Evolutionary conservation across 2,329 filamentous ascomycete species (phyloP).

Genomic region (Nemania abortiva): DNA sequence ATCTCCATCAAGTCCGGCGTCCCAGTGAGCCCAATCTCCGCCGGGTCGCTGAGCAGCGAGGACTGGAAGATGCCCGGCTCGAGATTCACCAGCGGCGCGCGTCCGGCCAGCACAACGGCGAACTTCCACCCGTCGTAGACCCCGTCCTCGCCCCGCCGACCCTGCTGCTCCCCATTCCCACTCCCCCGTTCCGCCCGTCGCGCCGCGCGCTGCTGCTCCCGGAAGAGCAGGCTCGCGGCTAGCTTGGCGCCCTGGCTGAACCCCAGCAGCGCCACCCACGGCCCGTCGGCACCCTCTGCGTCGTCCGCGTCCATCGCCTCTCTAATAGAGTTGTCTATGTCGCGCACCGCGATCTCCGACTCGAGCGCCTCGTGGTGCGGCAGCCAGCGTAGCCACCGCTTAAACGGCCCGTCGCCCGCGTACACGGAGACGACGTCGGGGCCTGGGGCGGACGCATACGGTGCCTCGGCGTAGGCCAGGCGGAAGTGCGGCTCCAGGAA

Average conservation of each 20-base stretch:
- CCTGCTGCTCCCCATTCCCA: not conserved
- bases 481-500: slow-evolving; percentile 70
- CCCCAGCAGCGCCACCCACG: slow-evolving; percentile 71
- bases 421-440: slow-evolving; percentile 75
- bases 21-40: slow-evolving; percentile 56
- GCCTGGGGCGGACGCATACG: slow-evolving; percentile 72
- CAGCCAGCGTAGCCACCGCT: slow-evolving; percentile 71
- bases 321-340: slow-evolving; percentile 56
- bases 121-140: slow-evolving; percentile 65
- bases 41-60: slow-evolving; percentile 46
- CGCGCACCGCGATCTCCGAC: slow-evolving; percentile 55
- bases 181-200: slow-evolving; percentile 29
- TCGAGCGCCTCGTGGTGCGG: slow-evolving; percentile 64
- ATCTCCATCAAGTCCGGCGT: slow-evolving; percentile 58
- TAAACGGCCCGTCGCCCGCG: slow-evolving; percentile 74
- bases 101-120: slow-evolving; percentile 71
- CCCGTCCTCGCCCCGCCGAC: slow-evolving; percentile 40
- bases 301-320: slow-evolving; percentile 66
- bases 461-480: slow-evolving; percentile 78
- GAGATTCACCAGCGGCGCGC: slow-evolving; percentile 69
- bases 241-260: slow-evolving; percentile 77
- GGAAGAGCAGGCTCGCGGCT: slow-evolving; percentile 68
- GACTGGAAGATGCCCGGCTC: slow-evolving; percentile 53
- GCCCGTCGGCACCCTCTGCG: slow-evolving; percentile 62
- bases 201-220: slow-evolving; percentile 68